Base-by-base conservation (phyloP, 208 protist genomes). In the Leishmania tropica region DNA sequence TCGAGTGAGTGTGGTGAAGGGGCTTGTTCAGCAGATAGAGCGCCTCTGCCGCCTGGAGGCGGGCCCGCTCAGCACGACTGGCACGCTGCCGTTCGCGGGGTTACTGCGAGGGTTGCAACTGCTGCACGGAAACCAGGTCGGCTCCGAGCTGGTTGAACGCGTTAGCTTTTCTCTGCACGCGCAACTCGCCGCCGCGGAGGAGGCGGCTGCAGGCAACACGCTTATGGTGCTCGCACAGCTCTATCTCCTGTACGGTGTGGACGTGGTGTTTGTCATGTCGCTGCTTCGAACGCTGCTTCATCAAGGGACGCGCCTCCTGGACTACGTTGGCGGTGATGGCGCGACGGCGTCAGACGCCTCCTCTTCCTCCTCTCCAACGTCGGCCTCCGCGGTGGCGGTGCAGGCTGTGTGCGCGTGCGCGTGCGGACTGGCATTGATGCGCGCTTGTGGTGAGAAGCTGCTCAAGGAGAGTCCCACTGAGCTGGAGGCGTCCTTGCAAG, bases 41-140 rank as follows among this genome's bases (percentile, higher is more conserved):
- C 81, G 86, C 1, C 88, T 93, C 40, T 95, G 92, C 75, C 82
- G 83, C 65, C 75, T 91, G 28, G 91, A 95, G 42, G 82, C 88
- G 8, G 92, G 90, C 17, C 83, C 80, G 35, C 88, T 94, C 24
- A 93, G 90, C 58, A 86, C 85, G 11, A 88, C 88, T 56, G 91
- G 78, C 19, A 89, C 89, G 54, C 81, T 96, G 51, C 92, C 94
- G 17, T 92, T 95, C 75, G 92, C 94, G 0, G 94, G 91, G 1
- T 84, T 97, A 28, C 67, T 97, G 75, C 91, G 94, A 51, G 93
- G 89, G 13, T 80, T 96, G 58, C 93, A 96, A 83, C 83, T 97
- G 7, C 62, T 95, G 71, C 90, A 95, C 72, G 94, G 94, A 48
- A 87, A 83, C 42, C 84, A 88, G 42, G 90, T 94, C 37, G 91